Evolutionary conservation across 2,329 filamentous ascomycete genomes (phyloP).

Genomic region (Orbilia brochopaga): DNA sequence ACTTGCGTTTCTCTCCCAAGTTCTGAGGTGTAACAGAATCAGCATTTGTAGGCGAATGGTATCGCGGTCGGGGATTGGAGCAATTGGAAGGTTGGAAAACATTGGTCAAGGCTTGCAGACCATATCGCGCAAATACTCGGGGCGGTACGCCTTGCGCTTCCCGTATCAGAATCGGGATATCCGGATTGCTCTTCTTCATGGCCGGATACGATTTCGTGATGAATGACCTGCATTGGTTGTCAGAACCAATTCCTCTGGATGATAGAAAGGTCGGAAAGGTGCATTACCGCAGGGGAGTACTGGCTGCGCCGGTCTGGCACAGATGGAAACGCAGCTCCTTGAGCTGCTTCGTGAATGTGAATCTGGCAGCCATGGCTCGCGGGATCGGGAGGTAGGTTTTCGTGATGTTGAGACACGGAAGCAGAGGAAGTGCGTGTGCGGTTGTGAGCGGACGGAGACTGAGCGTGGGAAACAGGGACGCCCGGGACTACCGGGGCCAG

Average conservation of each 20-base stretch:
- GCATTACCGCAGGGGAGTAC: conserved; percentile 78
- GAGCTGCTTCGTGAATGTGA: conserved; percentile 84
- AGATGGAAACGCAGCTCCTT: conserved; percentile 97
- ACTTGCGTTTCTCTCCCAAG: conserved; percentile 72
- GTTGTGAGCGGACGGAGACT: neutral
- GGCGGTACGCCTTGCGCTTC: conserved; percentile 86
- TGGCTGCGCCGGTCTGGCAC: conserved; percentile 91
- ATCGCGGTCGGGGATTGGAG: too few relatives aligned
- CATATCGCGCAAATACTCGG: conserved; percentile 89
- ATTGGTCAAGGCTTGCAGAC: conserved; percentile 62
- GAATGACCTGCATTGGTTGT: conserved; percentile 71
- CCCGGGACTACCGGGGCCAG: too few relatives aligned
- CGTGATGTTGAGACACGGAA: neutral
- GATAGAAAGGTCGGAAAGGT: conserved; percentile 38
- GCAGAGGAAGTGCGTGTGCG: neutral
- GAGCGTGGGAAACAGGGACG: too few relatives aligned
- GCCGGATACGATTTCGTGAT: conserved; percentile 89
- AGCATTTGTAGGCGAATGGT: conserved; percentile 7
- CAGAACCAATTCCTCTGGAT: conserved; percentile 3
- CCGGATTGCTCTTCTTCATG: conserved; percentile 99
- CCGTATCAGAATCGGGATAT: conserved; percentile 90
- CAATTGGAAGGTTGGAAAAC: too few relatives aligned
- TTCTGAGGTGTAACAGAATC: conserved; percentile 59
- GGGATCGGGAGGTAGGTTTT: neutral
- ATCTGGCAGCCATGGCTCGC: conserved; percentile 75